Base-by-base conservation (phyloP, 345 rosid genomes). In the Sisymbrium altissimum region DNA sequence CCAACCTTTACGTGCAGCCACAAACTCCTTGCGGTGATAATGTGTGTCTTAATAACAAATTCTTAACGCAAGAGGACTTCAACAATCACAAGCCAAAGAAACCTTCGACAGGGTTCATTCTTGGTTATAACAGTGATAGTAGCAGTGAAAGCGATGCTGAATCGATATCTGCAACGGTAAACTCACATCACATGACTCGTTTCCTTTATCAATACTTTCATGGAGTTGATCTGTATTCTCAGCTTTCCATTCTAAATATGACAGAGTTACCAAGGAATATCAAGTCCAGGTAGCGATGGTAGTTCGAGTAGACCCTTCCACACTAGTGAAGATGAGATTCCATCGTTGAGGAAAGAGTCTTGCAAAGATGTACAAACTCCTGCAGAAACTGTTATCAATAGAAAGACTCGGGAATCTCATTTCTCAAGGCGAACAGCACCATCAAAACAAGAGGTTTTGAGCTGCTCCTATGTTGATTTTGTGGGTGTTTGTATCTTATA, bases 251-350 rank as follows among this genome's bases (percentile, higher is more conserved):
- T 5, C 55, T 55, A 3, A 56, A 23, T 32, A 32, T 23, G 17
- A 64, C 23, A 23, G 72, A 74, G 78, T 74, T 66, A 74, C 70
- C 50, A 54, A 69, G 65, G 25, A 53, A 41, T 62, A 18, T 58
- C 73, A 46, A 75, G 73, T 49, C 68, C 68, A 9, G 17, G 8
- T 56, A 60, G 56, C 7, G 23, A 27, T 38, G 56, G 60, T 40
- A 75, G 74, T 50, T 9, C 64, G 19, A 39, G 33, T 52, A 55
- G 33, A 52, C 3, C 23, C 70, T 61, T 59, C 12, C 29, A 21
- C 7, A 50, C 55, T 21, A 50, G 56, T 50, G 32, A 11, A 50
- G 56, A 50, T n/a, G 55, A 49, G 55, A 50, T 23, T 23, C 13
- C 18, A 6, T 12, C 32, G 4, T 50, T 12, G 32, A 50, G 32